These are phyloP conservation scores for Wickerhamomyces hampshirensis DNA, from an alignment of 805 yeast species.

Conservation along the genomic window DNA sequence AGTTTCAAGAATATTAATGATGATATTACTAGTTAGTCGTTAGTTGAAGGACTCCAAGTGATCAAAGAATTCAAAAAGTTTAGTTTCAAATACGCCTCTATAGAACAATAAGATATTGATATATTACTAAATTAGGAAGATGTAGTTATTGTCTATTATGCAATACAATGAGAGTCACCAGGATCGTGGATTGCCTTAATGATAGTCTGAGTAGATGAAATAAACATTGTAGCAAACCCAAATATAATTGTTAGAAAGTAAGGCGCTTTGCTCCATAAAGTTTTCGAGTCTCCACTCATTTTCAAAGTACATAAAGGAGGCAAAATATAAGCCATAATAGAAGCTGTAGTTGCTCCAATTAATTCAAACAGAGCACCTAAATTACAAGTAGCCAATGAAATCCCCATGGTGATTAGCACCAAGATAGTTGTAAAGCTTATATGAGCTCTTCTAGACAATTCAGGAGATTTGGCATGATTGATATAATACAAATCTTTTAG, in stretches of 20 bases:
- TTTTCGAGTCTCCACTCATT: slow-evolving; percentile 45
- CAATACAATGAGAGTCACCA: slow-evolving; percentile 17
- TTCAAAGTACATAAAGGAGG: slow-evolving; percentile 83
- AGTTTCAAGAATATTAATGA: slow-evolving; percentile 39
- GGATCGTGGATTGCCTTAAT: slow-evolving; percentile 24
- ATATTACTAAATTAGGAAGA: no score
- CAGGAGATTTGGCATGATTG: slow-evolving; percentile 32
- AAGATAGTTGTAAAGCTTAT: slow-evolving; percentile 58
- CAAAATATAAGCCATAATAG: slow-evolving; percentile 84
- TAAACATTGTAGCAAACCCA: slow-evolving; percentile 72
- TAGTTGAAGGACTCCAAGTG: no score
- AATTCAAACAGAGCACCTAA: slow-evolving; percentile 85
- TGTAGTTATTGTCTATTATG: slow-evolving; percentile 2
- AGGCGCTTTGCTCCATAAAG: slow-evolving; percentile 44
- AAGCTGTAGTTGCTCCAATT: slow-evolving; percentile 91
- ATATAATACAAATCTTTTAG: slow-evolving; percentile 54
- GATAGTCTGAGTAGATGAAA: slow-evolving; percentile 76
- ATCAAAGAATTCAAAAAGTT: no score
- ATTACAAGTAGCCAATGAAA: slow-evolving; percentile 78
- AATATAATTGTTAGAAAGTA: slow-evolving; percentile 58
- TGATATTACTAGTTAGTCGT: background rate
- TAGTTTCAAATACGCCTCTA: no score
- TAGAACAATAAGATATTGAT: no score
- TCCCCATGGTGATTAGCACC: slow-evolving; percentile 65
- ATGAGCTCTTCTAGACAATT: slow-evolving; percentile 47